Base-by-base conservation (phyloP, 192 early-diverging fungal genomes). In the Linnemannia schmuckeri region DNA sequence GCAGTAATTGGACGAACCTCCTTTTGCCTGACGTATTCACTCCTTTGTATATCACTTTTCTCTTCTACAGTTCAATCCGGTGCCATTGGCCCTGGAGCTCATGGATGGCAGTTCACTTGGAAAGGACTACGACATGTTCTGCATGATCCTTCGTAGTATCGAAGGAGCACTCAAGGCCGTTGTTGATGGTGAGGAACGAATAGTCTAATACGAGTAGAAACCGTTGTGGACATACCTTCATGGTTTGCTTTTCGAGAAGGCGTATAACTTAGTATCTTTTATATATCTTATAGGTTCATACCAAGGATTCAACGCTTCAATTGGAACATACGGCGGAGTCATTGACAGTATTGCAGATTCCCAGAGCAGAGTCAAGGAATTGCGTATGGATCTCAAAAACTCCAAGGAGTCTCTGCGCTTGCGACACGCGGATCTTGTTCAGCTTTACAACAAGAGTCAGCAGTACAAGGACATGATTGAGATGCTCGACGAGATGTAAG, bases 301-400 rank as follows among this genome's bases (percentile, higher is more conserved):
- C 75, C 92, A 93, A 46, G 95, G 96, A 17, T 96, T 96, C 79
- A 96, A 95, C 76, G 93, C 94, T 66, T 96, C 96, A 10, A 96
- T 96, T 80, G 89, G 95, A 88, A 95, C 94, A 68, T 96, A 95
- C 77, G 94, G 96, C 30, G 96, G 94, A 22, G 92, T 96, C 18
- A 90, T 95, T 46, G 92, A 95, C 42, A 93, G 93, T 78, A 94
- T 96, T 30, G 38, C 75, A 82, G 93, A 93, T 52, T 93, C 96
- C 1, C 93, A 94, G 61, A 88, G 89, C 77, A 91, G 94, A 35
- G 93, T 95, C 35, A 90, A 90, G 61, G 90, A 92, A 52, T 88
- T 96, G 75, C 92, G 95, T 63, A 85, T 82, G 80, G 90, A 92
- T 82, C 88, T 96, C 35, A 91, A 92, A 78, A 88, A 92, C 78